Percentiles rank a stretch among this genome's conserved stretches.
phyloP scores from a whole-genome alignment of 2,329 filamentous ascomycete species.

The Graphium sp. region DNA sequence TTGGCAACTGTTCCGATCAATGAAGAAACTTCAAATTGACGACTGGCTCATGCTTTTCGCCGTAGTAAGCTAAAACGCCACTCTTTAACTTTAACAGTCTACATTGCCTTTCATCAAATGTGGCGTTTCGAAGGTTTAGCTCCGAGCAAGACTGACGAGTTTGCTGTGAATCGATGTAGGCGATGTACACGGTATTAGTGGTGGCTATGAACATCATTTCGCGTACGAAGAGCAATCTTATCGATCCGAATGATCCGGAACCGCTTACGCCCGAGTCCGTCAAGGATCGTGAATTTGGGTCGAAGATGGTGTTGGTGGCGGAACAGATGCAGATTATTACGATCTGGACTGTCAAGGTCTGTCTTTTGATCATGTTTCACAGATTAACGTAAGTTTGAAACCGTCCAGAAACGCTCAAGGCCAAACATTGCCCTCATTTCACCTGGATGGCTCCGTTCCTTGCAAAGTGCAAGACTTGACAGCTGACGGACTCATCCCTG shows the following conservation, averaged over 20 bases:
- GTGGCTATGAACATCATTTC: slow-evolving; percentile 35
- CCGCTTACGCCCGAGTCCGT: slow-evolving; percentile 26
- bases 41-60: slow-evolving; percentile 38
- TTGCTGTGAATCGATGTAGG: slow-evolving; percentile 12
- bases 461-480: too few relatives aligned
- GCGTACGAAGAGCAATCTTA: slow-evolving; percentile 40
- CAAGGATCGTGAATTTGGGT: slow-evolving; percentile 26
- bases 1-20: slow-evolving; percentile 21
- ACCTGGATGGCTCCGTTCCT: background rate
- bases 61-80: slow-evolving; percentile 22
- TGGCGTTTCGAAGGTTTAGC: too few relatives aligned
- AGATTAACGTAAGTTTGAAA: slow-evolving; percentile 31
- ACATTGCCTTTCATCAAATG: too few relatives aligned
- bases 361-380: slow-evolving; percentile 38
- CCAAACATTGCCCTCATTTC: background rate
- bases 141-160: too few relatives aligned
- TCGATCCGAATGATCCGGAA: slow-evolving; percentile 26
- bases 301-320: slow-evolving; percentile 44
- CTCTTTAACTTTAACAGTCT: slow-evolving; percentile 3
- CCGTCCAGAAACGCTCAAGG: background rate
- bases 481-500: too few relatives aligned
- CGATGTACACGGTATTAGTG: slow-evolving; percentile 35
- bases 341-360: slow-evolving; percentile 38
- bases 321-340: slow-evolving; percentile 45
- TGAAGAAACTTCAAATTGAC: slow-evolving; percentile 32